Base-by-base conservation (phyloP, 176 grass and related monocot genomes). In the Saccharum officinarum region DNA sequence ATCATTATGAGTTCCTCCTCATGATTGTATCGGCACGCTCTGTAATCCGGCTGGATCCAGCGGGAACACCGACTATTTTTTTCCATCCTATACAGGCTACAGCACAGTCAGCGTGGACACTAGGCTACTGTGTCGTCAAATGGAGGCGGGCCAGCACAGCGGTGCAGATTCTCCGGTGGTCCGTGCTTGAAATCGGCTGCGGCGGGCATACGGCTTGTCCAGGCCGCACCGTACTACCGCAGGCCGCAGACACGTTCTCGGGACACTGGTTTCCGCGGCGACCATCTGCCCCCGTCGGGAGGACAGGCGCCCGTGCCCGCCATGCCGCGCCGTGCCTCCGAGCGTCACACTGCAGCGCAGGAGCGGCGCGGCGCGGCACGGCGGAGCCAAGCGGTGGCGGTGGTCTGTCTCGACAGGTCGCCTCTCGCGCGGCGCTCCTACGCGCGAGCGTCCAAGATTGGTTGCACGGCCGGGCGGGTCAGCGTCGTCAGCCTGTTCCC, bases 361-460 rank as follows among this genome's bases (percentile, higher is more conserved):
- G 20, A n/a, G 55, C 7, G 8, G 7, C 54, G 54, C 54, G 54
- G n/a, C n/a, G n/a, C n/a, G n/a, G n/a, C n/a, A n/a, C n/a, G n/a
- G 54, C 54, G 54, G 54, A 57, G 18, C 52, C 52, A 57, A 22
- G 18, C 54, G 36, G 36, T 4, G 44, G 11, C 3, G 10, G 44
- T 4, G 52, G 20, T 59, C 54, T 59, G 54, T 59, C 54, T 59
- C 20, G 54, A 1, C 49, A 7, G 17, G 49, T 52, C 49, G 49
- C 52, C 52, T 55, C 54, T n/a, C 20, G 54, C 3, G 57, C 8
- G 22, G 5, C 6, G 34, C 34, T 17, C 1, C 6, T 1, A 1
- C 49, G 22, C 55, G 78, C 66, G 41, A 59, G 67, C 66, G 67
- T n/a, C 67, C 65, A 71, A 82, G 80, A 82, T 82, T 71, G 20